Evolutionary conservation across 164 flowering plant genomes (phyloP).

Genomic region (Vitis rotundifolia): DNA sequence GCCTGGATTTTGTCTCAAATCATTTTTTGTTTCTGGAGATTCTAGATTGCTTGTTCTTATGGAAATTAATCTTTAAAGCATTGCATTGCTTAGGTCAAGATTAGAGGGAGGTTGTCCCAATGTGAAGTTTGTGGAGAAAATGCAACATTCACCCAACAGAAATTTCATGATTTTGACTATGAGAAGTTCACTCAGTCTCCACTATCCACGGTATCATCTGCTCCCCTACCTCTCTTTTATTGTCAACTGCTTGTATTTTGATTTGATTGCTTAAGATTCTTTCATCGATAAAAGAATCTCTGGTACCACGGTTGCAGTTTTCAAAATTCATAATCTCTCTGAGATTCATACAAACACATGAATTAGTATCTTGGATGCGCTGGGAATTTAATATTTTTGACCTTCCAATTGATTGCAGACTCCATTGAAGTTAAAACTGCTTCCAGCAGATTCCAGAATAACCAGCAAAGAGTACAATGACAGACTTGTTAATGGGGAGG

Average conservation of each 20-base stretch:
- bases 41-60: background rate
- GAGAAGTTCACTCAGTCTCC: slow-evolving; percentile 84
- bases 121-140: slow-evolving; percentile 89
- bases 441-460: slow-evolving; percentile 62
- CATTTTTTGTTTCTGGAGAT: background rate
- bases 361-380: too few relatives aligned
- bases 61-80: background rate
- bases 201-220: slow-evolving; percentile 49
- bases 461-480: slow-evolving; percentile 72
- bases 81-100: slow-evolving; percentile 59
- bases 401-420: slow-evolving; percentile 40
- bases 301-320: too few relatives aligned
- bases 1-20: too few relatives aligned
- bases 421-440: slow-evolving; percentile 69
- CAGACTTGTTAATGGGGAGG: slow-evolving; percentile 47
- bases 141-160: slow-evolving; percentile 40
- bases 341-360: too few relatives aligned
- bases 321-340: too few relatives aligned
- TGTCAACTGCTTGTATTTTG: background rate
- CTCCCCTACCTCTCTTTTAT: background rate
- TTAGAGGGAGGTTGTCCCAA: slow-evolving; percentile 72
- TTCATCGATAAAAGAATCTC: too few relatives aligned
- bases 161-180: slow-evolving; percentile 76
- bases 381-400: background rate
- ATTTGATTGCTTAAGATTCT: background rate